Evolutionary conservation across 371 early-diverging fungal genomes (phyloP).

Genomic region (Haplosporangium sp.): DNA sequence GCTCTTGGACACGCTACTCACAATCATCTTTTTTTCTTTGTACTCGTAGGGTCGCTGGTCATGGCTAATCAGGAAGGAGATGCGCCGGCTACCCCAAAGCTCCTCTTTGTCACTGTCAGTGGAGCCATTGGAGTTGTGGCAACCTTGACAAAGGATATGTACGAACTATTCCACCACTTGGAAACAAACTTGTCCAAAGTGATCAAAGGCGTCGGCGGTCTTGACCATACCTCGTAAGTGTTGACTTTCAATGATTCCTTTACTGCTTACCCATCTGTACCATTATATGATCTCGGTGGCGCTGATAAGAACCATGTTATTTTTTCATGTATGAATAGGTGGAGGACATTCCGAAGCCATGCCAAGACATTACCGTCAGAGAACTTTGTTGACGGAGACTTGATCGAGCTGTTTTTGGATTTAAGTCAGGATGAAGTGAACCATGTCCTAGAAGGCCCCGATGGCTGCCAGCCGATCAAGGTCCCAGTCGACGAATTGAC

Average conservation of each 20-base stretch:
- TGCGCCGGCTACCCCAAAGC: conserved; percentile 60
- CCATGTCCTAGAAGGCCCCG: conserved; percentile 61
- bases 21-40: conserved; percentile 15
- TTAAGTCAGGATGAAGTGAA: conserved; percentile 73
- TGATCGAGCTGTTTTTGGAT: conserved; percentile 82
- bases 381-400: conserved; percentile 89
- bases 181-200: conserved; percentile 72
- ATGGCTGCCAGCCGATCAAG: conserved; percentile 19
- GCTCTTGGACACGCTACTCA: conserved; percentile 1
- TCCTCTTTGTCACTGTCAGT: conserved; percentile 81
- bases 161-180: conserved; percentile 68
- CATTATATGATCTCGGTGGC: background rate
- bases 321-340: conserved; percentile 47
- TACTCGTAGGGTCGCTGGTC: conserved; percentile 72
- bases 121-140: conserved; percentile 86
- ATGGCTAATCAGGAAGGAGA: conserved; percentile 74
- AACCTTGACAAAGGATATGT: conserved; percentile 66
- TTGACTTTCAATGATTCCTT: background rate
- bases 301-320: conserved; percentile 1
- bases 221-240: conserved; percentile 73
- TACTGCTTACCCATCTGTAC: background rate
- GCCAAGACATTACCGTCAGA: conserved; percentile 59
- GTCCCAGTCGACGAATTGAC: conserved; percentile 52
- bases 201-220: conserved; percentile 66
- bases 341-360: conserved; percentile 73